A percentile compares a stretch with the other conserved stretches of the same genome.
These are phyloP conservation scores for Kalmusia sp. DNA, from an alignment of 2,329 filamentous ascomycete genomes.

Conservation along the genomic window DNA sequence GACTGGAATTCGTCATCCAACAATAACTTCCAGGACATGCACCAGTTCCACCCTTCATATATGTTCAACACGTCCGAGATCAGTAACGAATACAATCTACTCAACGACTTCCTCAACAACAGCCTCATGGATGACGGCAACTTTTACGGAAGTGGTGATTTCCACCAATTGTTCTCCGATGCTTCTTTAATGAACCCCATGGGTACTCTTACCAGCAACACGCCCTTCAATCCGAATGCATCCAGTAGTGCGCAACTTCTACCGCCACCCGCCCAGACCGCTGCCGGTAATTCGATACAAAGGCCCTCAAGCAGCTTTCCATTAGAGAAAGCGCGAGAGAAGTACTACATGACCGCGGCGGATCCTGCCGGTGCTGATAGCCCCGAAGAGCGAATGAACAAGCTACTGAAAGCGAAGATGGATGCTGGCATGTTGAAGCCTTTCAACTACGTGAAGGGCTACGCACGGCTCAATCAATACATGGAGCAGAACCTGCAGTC, in stretches of 20 bases:
- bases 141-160: slow-evolving; percentile 51
- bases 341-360: slow-evolving; percentile 94
- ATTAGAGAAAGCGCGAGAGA: slow-evolving; percentile 77
- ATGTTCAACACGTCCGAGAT: slow-evolving; percentile 96
- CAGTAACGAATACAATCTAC: slow-evolving; percentile 93
- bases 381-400: slow-evolving; percentile 94
- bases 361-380: slow-evolving; percentile 87
- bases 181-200: slow-evolving; percentile 59
- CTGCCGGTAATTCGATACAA: slow-evolving; percentile 63
- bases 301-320: slow-evolving; percentile 68
- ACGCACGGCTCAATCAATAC: slow-evolving; percentile 86
- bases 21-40: slow-evolving; percentile 92
- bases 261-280: slow-evolving; percentile 50
- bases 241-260: slow-evolving; percentile 54
- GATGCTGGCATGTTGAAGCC: slow-evolving; percentile 93
- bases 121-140: slow-evolving; percentile 78
- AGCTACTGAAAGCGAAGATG: slow-evolving; percentile 92
- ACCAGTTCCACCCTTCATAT: slow-evolving; percentile 90
- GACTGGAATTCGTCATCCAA: slow-evolving; percentile 77
- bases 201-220: slow-evolving; percentile 45
- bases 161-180: slow-evolving; percentile 65
- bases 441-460: slow-evolving; percentile 98
- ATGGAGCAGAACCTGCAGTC: slow-evolving; percentile 88
- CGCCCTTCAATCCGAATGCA: slow-evolving; percentile 49
- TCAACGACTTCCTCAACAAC: slow-evolving; percentile 95